Percentiles rank a stretch among this genome's conserved stretches.
Evolutionary conservation across 352 stramenopile species (phyloP).

Genomic region (Globisporangium nagaii): DNA sequence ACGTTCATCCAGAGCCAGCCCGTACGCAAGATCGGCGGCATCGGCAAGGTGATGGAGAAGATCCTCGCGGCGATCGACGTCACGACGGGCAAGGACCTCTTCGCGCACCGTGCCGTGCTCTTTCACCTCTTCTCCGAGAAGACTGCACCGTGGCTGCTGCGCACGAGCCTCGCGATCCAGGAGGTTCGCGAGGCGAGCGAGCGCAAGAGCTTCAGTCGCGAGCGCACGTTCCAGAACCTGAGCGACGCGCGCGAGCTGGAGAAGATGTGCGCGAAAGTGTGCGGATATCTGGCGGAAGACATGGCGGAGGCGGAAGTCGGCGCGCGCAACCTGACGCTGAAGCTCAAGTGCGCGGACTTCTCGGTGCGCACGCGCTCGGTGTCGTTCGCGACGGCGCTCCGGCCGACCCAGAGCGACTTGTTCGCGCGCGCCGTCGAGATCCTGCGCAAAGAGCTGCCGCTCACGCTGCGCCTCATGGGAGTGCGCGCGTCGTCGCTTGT

Average conservation of each 20-base stretch:
- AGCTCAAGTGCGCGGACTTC: conserved; percentile 70
- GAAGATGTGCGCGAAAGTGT: conserved; percentile 64
- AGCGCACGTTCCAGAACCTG: conserved; percentile 58
- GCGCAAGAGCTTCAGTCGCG: conserved; percentile 77
- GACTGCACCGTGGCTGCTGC: conserved; percentile 63
- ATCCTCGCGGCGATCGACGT: conserved; percentile 81
- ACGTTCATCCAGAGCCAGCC: conserved; percentile 87
- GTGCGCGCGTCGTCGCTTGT: conserved; percentile 51
- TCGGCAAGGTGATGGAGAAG: conserved; percentile 96
- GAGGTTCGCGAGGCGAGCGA: conserved; percentile 37
- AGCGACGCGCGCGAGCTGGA: conserved; percentile 39
- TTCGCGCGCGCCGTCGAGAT: conserved; percentile 39
- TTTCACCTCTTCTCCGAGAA: conserved; percentile 64
- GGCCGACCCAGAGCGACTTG: conserved; percentile 34
- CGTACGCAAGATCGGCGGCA: conserved; percentile 92
- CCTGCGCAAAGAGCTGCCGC: conserved; percentile 53
- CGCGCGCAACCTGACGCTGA: conserved; percentile 58
- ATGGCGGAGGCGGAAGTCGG: conserved; percentile 35
- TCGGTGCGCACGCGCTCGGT: conserved; percentile 46
- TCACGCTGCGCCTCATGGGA: conserved; percentile 64
- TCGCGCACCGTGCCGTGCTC: conserved; percentile 45
- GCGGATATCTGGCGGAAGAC: conserved; percentile 45
- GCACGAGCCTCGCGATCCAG: conserved; percentile 65
- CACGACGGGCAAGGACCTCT: conserved; percentile 79
- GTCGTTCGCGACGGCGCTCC: conserved; percentile 33